Evolutionary conservation across 2,329 filamentous ascomycete species (phyloP), one percentile per base, ranked within the genome.

Genomic region (Stylonectria norvegica): DNA sequence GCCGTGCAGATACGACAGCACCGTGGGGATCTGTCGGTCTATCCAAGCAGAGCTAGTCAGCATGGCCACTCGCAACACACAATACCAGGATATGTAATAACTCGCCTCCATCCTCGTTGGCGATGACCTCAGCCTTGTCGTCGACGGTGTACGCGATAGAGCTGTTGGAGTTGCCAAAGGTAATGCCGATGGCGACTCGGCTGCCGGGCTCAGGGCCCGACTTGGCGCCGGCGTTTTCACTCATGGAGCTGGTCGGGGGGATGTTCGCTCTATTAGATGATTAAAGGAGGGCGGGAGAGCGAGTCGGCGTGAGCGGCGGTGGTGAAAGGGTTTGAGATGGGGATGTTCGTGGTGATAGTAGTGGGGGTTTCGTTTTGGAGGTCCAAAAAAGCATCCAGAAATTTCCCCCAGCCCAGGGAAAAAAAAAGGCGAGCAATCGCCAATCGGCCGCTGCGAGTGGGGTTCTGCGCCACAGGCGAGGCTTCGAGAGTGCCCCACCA

Each of bases 91-190:
- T 14, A 5, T 16, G 22, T 17, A 12, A 34, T 23, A 32, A 69
- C 81, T 61, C 65, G 89, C 88, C 88, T 76, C 93, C 93, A 63
- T 97, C 93, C 73, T 97, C 93, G 71, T 98, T 97, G 62, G 93
- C 93, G 71, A 98, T 97, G 50, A 98, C 91, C 66, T 96, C 89
- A 51, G 89, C 85, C 75, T 94, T 95, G 69, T 94, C 91, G 61
- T 97, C 91, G 48, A 84, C 79, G 33, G 90, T 95, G 65, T 83
- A 89, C 58, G 91, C 91, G 70, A 98, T 96, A 46, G 89, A 96
- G 73, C 89, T 94, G 82, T 95, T 95, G 48, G 89, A 90, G 75
- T 97, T 98, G 71, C 93, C 93, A 75, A 97, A 96, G 55, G 90
- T 86, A 64, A 98, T 89, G 66, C 93, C 93, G 70, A 98, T 97